These are phyloP conservation scores for Eimeria zaria DNA, from an alignment of 169 alveolate genomes.

Conservation along the genomic window DNA sequence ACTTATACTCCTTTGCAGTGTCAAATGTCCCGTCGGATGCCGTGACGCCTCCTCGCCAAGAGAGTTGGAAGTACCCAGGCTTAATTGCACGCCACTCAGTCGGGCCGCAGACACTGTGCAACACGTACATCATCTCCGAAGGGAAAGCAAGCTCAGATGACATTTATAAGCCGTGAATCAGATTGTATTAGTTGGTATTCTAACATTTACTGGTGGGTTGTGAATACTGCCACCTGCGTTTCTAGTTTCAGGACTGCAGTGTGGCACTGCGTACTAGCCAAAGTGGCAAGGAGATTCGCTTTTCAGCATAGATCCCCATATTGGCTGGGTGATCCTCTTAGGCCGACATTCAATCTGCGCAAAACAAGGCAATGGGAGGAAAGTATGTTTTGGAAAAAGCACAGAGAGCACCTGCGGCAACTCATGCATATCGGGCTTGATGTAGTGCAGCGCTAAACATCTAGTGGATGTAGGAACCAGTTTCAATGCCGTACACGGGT, in stretches of 20 bases:
- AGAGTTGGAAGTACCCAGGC: conserved; percentile 43
- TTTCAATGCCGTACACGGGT: conserved; percentile 12
- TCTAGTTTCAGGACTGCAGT: neutral
- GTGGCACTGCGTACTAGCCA: conserved; percentile 49
- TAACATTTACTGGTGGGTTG: neutral
- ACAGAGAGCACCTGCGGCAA: neutral
- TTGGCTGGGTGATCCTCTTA: neutral
- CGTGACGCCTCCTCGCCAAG: conserved; percentile 70
- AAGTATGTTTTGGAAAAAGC: neutral
- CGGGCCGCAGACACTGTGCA: conserved; percentile 69
- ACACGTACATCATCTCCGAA: neutral
- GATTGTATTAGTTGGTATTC: neutral
- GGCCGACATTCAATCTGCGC: neutral
- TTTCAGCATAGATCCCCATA: neutral
- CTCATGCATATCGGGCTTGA: neutral
- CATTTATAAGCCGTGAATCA: no score
- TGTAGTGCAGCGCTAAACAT: neutral
- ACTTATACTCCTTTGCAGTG: conserved; percentile 34
- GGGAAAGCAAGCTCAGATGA: neutral
- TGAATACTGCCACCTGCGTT: neutral
- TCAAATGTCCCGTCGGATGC: neutral
- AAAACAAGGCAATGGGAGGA: neutral
- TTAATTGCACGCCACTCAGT: conserved; percentile 8
- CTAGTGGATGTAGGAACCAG: neutral
- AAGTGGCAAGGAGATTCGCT: conserved; percentile 16